Conservation (phyloP, 352 stramenopile species). For the Phytophthora boehmeriae region DNA sequence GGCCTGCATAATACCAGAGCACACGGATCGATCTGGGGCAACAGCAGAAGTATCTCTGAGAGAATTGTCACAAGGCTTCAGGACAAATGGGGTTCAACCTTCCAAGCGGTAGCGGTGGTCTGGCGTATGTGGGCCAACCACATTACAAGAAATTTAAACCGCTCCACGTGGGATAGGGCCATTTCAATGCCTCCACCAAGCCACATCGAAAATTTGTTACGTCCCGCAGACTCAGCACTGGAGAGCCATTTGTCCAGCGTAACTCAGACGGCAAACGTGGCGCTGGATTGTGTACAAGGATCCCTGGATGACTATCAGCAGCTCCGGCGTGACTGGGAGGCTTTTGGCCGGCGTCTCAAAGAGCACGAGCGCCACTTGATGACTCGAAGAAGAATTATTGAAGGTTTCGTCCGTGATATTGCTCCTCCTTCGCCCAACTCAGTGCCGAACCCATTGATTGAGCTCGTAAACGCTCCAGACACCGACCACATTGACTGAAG, state of each 20-base stretch:
- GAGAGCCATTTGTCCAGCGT: conserved; percentile 1
- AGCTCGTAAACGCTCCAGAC: conserved; percentile 11
- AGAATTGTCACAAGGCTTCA: conserved; percentile 11
- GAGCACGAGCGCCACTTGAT: not conserved
- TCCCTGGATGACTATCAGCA: conserved; percentile 6
- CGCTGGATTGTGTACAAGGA: conserved; percentile 9
- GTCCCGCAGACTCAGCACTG: not conserved
- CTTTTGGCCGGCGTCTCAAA: conserved; percentile 8
- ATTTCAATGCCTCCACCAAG: conserved; percentile 11
- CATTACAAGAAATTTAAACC: conserved; percentile 13
- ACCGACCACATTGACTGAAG: conserved; percentile 10
- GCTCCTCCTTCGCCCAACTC: not conserved
- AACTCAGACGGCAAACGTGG: conserved; percentile 5
- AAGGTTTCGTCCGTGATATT: conserved; percentile 11
- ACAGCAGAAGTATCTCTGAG: conserved; percentile 13
- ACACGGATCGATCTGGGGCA: conserved; percentile 20
- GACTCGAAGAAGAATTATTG: not conserved
- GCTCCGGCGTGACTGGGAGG: not conserved
- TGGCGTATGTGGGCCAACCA: conserved; percentile 29
- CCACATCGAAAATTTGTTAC: conserved; percentile 10
- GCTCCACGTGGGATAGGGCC: conserved; percentile 10
- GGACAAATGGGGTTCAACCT: conserved; percentile 10
- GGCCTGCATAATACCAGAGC: conserved; percentile 9
- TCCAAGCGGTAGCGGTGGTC: conserved; percentile 1
- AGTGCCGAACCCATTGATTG: conserved; percentile 2